Base-by-base conservation (phyloP, 2,329 filamentous ascomycete genomes). In the Pseudogymnoascus sp. region DNA sequence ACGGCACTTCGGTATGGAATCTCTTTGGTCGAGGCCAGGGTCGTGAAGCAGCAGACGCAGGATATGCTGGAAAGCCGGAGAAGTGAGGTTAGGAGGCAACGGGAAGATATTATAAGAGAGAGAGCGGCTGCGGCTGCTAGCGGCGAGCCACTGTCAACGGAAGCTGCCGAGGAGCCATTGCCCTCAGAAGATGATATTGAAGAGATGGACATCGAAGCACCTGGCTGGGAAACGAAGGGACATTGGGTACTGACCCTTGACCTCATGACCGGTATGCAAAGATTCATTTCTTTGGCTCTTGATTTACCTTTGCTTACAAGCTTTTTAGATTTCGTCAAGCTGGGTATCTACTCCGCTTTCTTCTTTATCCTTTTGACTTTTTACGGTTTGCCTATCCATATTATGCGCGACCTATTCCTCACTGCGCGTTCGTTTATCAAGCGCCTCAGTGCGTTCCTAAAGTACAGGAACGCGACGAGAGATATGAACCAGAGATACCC, bases 141-240 rank as follows among this genome's bases (percentile, higher is more conserved):
- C 75, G 4, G 73, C 76, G 69, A 61, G 70, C 59, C 65, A 38
- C 62, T 63, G 28, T 61, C 63, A 21, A 74, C 69, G 62, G 72
- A 74, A 60, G 77, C 78, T 37, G n/a, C 55, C 8, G 19, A 57
- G 9, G 55, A 57, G 21, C 55, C 30, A 5, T 70, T 88, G 19
- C 84, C 83, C 1, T 78, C 78, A 59, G 85, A 88, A 62, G 84
- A 90, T 55, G 88, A 92, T 61, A 81, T 96, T 18, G 90, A 96
- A 62, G 92, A 96, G 71, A 90, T 94, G 77, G 92, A 99, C 66
- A 87, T 94, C 59, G 94, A 99, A 71, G 90, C 96, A 18, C 89
- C 92, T 3, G 94, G 92, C 8, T 99, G 94, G 94, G 91, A 96
- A 70, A 85, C 90, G 62, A 99, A 97, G 76, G 90, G 94, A 35